Percentiles rank a stretch among this genome's conserved stretches.
Conservation (phyloP, 108 stramenopile species). For the Discostella stelligeroides region DNA sequence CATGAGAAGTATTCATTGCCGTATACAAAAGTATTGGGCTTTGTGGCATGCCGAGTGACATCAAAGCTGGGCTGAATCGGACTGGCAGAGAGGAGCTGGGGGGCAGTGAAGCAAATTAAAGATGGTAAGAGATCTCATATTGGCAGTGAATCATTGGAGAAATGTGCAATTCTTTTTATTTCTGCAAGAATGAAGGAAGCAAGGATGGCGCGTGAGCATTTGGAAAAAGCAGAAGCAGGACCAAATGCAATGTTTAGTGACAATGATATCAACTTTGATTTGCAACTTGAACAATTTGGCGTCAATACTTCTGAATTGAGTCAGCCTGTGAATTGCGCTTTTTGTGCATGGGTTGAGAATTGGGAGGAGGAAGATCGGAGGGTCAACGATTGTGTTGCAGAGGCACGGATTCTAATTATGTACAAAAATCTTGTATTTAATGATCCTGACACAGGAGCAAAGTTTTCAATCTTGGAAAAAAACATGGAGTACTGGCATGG, state of each 20-base stretch:
- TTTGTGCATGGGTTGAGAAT: neutral
- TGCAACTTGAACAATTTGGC: constrained; percentile 3
- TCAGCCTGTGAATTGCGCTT: neutral
- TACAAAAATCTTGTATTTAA: constrained; percentile 30
- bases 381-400: neutral
- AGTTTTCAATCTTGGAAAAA: neutral
- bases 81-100: constrained; percentile 25
- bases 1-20: constrained; percentile 35
- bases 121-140: constrained; percentile 23
- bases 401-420: constrained; percentile 15
- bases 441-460: constrained; percentile 3
- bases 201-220: neutral
- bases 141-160: constrained; percentile 13
- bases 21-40: constrained; percentile 17
- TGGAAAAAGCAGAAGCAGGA: constrained; percentile 23
- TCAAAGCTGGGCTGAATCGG: constrained; percentile 22
- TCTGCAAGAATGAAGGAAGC: constrained; percentile 13
- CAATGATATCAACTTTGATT: constrained; percentile 12
- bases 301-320: neutral
- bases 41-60: constrained; percentile 12
- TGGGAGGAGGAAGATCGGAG: neutral
- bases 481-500: constrained; percentile 4
- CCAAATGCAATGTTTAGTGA: constrained; percentile 8
- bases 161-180: constrained; percentile 4
- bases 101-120: constrained; percentile 27